Conservation (phyloP, 441 rosid species). For the Metrosideros polymorpha region DNA sequence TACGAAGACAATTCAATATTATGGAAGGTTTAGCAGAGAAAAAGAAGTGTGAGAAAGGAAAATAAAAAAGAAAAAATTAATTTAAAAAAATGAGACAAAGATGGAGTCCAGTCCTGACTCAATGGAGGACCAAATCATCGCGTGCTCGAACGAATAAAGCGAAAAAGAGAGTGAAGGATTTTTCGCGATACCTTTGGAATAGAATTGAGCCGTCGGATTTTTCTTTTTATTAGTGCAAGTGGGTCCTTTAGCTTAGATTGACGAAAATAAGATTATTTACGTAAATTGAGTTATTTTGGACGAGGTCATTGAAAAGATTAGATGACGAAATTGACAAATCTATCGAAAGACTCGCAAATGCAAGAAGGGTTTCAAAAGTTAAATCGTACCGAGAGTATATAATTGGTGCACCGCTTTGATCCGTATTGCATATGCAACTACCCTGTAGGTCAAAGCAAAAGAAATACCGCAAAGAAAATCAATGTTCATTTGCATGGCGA, state of each 20-base stretch:
- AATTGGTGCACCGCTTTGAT: background rate
- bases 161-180: background rate
- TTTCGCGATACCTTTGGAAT: background rate
- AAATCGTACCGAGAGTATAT: too few relatives aligned
- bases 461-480: background rate
- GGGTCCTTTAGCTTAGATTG: background rate
- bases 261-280: too few relatives aligned
- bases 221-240: background rate
- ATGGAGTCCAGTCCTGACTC: background rate
- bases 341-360: too few relatives aligned
- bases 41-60: background rate
- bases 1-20: background rate
- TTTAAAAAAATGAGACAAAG: background rate
- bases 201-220: background rate
- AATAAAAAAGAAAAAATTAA: background rate
- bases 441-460: background rate
- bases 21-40: background rate
- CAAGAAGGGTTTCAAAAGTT: too few relatives aligned
- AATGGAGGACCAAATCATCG: background rate
- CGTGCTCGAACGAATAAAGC: background rate
- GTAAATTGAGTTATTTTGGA: too few relatives aligned
- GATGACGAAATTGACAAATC: too few relatives aligned
- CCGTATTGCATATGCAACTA: background rate
- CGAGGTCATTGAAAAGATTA: too few relatives aligned
- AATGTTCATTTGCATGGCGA: background rate